Evolutionary conservation across 2,329 filamentous ascomycete genomes (phyloP).

Genomic region (Pseudogymnoascus sp.): DNA sequence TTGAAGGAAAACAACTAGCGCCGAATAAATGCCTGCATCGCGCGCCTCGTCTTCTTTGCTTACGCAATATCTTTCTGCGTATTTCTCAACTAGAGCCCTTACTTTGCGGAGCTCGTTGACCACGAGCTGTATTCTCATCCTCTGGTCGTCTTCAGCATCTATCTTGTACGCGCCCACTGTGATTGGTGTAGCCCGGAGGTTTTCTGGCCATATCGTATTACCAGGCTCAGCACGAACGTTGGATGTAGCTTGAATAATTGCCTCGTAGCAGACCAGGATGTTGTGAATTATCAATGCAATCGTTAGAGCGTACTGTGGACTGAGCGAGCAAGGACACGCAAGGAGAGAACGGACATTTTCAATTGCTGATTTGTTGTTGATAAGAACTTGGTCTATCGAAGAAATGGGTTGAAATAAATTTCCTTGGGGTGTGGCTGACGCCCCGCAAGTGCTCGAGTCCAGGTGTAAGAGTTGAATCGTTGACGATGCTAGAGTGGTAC

Average conservation of each 20-base stretch:
- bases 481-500: background rate
- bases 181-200: background rate
- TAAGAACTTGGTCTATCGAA: constrained; percentile 2
- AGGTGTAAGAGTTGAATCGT: background rate
- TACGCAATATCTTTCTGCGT: background rate
- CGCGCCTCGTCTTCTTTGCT: background rate
- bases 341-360: background rate
- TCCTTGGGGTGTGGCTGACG: background rate
- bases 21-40: background rate
- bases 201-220: background rate
- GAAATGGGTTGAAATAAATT: background rate
- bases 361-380: constrained; percentile 4
- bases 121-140: background rate
- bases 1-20: background rate
- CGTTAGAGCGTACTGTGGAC: background rate
- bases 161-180: constrained; percentile 1
- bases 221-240: background rate
- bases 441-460: background rate
- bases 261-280: background rate
- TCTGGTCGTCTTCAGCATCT: background rate
- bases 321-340: background rate
- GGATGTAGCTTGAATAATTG: constrained; percentile 3
- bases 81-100: background rate
- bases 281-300: background rate
- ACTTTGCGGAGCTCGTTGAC: constrained; percentile 3